Conservation (phyloP, 2,329 filamentous ascomycete species). For the Penicillium rolfsii region DNA sequence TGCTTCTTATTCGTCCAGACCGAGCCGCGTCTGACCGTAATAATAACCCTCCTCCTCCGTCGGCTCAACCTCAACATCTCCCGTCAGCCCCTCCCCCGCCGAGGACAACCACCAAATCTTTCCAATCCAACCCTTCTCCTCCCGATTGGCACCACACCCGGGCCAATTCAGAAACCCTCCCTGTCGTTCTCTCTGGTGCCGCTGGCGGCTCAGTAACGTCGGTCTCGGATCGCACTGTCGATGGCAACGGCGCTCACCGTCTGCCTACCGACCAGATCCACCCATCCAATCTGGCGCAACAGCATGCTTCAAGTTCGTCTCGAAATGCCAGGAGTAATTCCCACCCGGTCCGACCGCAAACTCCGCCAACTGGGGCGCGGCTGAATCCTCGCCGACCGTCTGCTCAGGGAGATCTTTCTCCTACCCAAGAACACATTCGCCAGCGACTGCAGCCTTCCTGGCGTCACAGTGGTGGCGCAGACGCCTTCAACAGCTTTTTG, state of each 20-base stretch:
- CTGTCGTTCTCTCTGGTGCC: conserved; percentile 58
- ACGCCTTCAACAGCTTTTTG: conserved; percentile 48
- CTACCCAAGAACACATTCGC: conserved; percentile 35
- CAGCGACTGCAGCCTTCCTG: conserved; percentile 42
- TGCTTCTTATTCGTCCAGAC: conserved; percentile 12
- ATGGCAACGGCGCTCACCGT: conserved; percentile 40
- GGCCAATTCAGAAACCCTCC: conserved; percentile 68
- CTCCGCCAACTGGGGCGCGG: conserved; percentile 42
- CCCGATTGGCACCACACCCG: conserved; percentile 67
- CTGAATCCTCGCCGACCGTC: conserved; percentile 40
- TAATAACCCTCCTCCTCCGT: conserved; percentile 30
- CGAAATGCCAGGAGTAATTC: conserved; percentile 57
- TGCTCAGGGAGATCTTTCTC: conserved; percentile 35
- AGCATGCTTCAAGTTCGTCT: conserved; percentile 34
- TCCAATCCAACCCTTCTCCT: conserved; percentile 54
- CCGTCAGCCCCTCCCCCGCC: conserved; percentile 46
- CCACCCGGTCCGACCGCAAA: conserved; percentile 53
- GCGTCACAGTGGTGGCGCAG: conserved; percentile 46
- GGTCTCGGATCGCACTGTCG: conserved; percentile 40
- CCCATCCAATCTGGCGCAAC: conserved; percentile 43
- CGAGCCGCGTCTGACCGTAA: conserved; percentile 20
- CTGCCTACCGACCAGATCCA: conserved; percentile 36
- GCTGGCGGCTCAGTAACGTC: conserved; percentile 41
- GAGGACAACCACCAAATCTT: conserved; percentile 65
- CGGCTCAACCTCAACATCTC: conserved; percentile 5